Percentiles rank a stretch among this genome's conserved stretches.
phyloP scores from a whole-genome alignment of 306 rosid species.

The Glycine tomentella region DNA sequence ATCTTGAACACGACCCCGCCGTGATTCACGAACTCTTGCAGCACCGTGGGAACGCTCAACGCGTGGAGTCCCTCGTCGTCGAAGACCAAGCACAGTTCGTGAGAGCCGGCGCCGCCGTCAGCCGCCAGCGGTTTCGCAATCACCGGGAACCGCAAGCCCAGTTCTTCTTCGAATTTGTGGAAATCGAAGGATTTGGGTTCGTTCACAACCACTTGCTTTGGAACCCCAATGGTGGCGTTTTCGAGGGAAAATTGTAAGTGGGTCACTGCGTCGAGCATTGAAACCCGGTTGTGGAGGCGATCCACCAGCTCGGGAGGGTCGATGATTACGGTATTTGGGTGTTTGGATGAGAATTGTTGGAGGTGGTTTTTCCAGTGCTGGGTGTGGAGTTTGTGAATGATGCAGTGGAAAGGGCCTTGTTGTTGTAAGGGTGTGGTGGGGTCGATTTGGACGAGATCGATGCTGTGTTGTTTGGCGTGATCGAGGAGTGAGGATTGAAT shows the following conservation, averaged over 20 bases:
- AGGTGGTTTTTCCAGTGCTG: constrained; percentile 45
- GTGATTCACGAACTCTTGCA: constrained; percentile 81
- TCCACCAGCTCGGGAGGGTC: constrained; percentile 47
- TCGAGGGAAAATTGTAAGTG: neutral
- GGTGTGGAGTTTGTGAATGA: constrained; percentile 52
- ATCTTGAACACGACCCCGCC: constrained; percentile 76
- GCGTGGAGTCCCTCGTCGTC: constrained; percentile 47
- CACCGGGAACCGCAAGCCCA: constrained; percentile 42
- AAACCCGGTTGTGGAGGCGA: constrained; percentile 44
- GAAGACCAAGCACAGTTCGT: constrained; percentile 60
- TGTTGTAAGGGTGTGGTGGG: constrained; percentile 34
- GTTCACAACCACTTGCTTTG: constrained; percentile 41
- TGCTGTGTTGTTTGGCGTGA: constrained; percentile 33
- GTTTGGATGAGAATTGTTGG: constrained; percentile 23
- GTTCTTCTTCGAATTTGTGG: neutral
- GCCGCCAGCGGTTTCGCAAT: constrained; percentile 56
- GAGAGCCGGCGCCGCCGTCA: constrained; percentile 51
- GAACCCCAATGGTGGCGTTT: constrained; percentile 37
- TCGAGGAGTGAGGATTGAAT: constrained; percentile 39
- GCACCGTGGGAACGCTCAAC: constrained; percentile 49
- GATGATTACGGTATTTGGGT: constrained; percentile 46
- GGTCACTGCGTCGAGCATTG: constrained; percentile 51
- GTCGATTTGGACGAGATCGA: constrained; percentile 50
- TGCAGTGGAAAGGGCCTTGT: constrained; percentile 53
- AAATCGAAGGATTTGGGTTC: constrained; percentile 14